Percentiles rank a stretch among this genome's conserved stretches.
Evolutionary conservation across 768 basidiomycete genomes (phyloP).

Genomic region (Kwoniella sp.): DNA sequence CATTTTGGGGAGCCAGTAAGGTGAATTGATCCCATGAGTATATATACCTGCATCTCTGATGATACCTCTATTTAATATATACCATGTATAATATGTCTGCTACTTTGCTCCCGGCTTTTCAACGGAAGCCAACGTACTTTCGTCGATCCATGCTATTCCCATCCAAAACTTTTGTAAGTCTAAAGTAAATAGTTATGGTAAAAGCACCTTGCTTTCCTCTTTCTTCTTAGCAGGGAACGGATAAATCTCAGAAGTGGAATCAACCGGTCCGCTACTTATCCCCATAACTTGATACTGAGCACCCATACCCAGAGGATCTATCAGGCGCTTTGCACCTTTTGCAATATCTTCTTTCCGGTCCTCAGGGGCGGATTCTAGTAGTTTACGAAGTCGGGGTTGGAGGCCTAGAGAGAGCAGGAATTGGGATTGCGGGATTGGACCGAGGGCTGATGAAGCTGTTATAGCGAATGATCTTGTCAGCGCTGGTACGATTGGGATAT

Average conservation of each 20-base stretch:
- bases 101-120: too few species aligned
- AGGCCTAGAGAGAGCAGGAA: slow-evolving; percentile 84
- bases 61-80: neutral
- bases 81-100: neutral
- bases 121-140: too few species aligned
- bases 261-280: slow-evolving; percentile 50
- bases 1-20: too few species aligned
- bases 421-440: slow-evolving; percentile 71
- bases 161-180: too few species aligned
- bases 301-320: slow-evolving; percentile 82
- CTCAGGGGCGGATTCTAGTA: slow-evolving; percentile 62
- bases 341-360: slow-evolving; percentile 62
- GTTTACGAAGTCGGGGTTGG: slow-evolving; percentile 64
- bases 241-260: slow-evolving; percentile 12
- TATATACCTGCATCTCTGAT: neutral
- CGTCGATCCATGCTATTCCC: neutral
- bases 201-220: slow-evolving; percentile 13
- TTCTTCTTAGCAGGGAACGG: slow-evolving; percentile 13
- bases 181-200: slow-evolving; percentile 5
- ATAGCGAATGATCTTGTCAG: neutral
- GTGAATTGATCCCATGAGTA: too few species aligned
- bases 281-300: slow-evolving; percentile 80
- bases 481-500: too few species aligned
- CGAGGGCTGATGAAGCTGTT: slow-evolving; percentile 61
- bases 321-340: slow-evolving; percentile 68